Evolutionary conservation across 2,329 filamentous ascomycete genomes (phyloP).

Genomic region (Hypoxylon sp.): DNA sequence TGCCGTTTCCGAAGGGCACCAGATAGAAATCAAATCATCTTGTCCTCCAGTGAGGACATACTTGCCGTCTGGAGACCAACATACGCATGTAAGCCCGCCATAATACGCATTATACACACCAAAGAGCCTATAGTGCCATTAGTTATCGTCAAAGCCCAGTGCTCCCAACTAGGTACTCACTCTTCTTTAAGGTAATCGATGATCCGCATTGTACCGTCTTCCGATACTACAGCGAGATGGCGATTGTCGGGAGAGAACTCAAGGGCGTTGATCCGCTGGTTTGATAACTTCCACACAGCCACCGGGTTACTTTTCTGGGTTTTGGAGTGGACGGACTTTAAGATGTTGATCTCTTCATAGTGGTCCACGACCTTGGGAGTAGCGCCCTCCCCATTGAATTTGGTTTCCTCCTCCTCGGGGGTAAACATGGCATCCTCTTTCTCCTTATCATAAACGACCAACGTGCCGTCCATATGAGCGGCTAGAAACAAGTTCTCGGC

Average conservation of each 20-base stretch:
- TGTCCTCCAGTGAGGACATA: slow-evolving; percentile 96
- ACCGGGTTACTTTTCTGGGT: slow-evolving; percentile 96
- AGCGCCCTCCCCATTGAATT: slow-evolving; percentile 52
- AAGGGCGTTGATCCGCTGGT: slow-evolving; percentile 90
- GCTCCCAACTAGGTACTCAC: slow-evolving; percentile 64
- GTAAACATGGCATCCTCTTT: slow-evolving; percentile 74
- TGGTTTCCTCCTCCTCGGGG: slow-evolving; percentile 52
- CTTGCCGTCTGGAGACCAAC: slow-evolving; percentile 97
- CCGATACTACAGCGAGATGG: slow-evolving; percentile 89
- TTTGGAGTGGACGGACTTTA: slow-evolving; percentile 92
- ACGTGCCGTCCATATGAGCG: slow-evolving; percentile 88
- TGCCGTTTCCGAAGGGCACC: slow-evolving; percentile 85
- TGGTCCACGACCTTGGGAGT: slow-evolving; percentile 53
- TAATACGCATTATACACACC: slow-evolving; percentile 93
- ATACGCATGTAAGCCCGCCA: slow-evolving; percentile 90
- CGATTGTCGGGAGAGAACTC: slow-evolving; percentile 90
- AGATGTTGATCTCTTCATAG: slow-evolving; percentile 72
- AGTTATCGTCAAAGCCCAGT: slow-evolving; percentile 1
- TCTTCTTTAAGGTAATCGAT: slow-evolving; percentile 93
- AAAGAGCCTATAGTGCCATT: slow-evolving; percentile 69
- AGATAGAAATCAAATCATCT: slow-evolving; percentile 96
- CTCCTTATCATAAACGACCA: slow-evolving; percentile 96
- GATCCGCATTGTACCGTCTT: slow-evolving; percentile 89
- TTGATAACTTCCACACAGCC: slow-evolving; percentile 91
- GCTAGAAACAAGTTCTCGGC: slow-evolving; percentile 94